phyloP scores from a whole-genome alignment of 202 grass and related monocot species.

The Brachypodium distachyon region DNA sequence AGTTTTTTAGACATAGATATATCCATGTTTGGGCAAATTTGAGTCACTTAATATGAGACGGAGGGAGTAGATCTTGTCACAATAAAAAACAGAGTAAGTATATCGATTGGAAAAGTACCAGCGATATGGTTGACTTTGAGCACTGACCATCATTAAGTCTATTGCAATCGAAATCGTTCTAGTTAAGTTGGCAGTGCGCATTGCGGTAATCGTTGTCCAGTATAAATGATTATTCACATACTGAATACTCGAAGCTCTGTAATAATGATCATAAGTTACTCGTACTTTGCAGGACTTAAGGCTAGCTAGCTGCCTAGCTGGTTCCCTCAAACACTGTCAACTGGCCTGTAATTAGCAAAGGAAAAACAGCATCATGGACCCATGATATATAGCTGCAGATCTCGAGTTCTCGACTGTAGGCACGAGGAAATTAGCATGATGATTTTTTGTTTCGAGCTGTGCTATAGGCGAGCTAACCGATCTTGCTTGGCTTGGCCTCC shows the following conservation, averaged over 20 bases:
- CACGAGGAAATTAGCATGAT: not conserved
- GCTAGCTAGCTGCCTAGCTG: too few species aligned
- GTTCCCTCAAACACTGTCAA: not conserved
- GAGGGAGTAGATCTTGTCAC: too few species aligned
- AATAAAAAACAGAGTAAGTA: not conserved
- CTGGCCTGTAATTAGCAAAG: not conserved
- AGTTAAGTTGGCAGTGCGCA: too few species aligned
- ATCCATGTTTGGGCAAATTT: too few species aligned
- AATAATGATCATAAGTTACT: too few species aligned
- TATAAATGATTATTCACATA: not conserved
- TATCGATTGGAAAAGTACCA: not conserved
- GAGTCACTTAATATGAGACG: too few species aligned
- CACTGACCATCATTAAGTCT: not conserved
- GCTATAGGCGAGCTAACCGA: constrained; percentile 4
- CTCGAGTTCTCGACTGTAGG: not conserved
- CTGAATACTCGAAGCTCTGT: too few species aligned
- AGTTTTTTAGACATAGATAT: too few species aligned
- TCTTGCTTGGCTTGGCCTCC: too few species aligned
- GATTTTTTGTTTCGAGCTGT: constrained; percentile 14
- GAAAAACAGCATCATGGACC: not conserved
- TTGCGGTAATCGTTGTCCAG: not conserved
- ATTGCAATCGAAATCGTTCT: too few species aligned
- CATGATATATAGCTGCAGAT: constrained; percentile 26
- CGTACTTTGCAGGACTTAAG: not conserved
- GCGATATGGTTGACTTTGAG: not conserved